Percentiles rank a stretch among this genome's conserved stretches.
Evolutionary conservation across 345 rosid species (phyloP).

Genomic region (Eucalyptus brandiana): DNA sequence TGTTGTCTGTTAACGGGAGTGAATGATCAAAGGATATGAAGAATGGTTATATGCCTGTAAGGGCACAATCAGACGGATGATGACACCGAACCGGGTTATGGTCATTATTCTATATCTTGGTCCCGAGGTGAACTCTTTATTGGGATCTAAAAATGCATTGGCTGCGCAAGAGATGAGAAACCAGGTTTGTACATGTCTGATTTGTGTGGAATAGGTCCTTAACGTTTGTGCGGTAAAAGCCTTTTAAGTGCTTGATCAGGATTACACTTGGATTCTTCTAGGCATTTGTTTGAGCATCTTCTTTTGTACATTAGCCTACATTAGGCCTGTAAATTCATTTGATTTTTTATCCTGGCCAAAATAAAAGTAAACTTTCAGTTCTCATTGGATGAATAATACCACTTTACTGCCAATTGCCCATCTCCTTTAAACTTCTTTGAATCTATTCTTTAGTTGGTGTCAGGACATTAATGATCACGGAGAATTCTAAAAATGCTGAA

Average conservation of each 20-base stretch:
- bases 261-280: neutral
- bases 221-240: neutral
- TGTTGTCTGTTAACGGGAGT: neutral
- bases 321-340: neutral
- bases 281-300: neutral
- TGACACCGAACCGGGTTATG: neutral
- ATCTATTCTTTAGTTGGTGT: neutral
- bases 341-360: neutral
- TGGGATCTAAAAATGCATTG: neutral
- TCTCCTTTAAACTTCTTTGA: neutral
- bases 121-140: neutral
- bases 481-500: neutral
- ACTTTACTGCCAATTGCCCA: neutral
- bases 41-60: neutral
- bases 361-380: neutral
- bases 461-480: neutral
- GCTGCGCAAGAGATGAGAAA: neutral
- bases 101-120: neutral
- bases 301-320: neutral
- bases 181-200: neutral
- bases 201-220: neutral
- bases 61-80: neutral
- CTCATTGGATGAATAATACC: neutral
- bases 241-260: neutral
- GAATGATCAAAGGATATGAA: neutral